Percentiles rank a stretch among this genome's conserved stretches.
phyloP scores from a whole-genome alignment of 2,329 filamentous ascomycete genomes.

The Arachnomyces sp. region DNA sequence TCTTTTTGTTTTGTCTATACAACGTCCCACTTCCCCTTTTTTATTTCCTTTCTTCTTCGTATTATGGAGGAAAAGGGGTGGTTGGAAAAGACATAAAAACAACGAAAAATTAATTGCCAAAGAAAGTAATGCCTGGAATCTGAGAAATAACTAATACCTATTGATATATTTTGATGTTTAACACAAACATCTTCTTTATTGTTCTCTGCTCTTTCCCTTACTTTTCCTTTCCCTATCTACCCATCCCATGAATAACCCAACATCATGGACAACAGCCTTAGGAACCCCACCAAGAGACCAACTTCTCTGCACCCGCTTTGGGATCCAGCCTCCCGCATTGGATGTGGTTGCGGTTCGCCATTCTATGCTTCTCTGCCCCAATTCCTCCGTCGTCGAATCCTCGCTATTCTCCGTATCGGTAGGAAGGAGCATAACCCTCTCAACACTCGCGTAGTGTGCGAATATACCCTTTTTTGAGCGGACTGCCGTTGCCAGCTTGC shows the following conservation, averaged over 20 bases:
- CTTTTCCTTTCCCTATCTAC: conserved; percentile 7
- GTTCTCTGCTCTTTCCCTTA: too few relatives aligned
- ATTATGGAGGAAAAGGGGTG: too few relatives aligned
- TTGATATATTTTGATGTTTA: too few relatives aligned
- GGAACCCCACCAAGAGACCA: conserved; percentile 31
- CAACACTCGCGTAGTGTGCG: conserved; percentile 29
- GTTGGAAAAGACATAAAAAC: too few relatives aligned
- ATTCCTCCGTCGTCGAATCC: neutral
- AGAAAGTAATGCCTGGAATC: too few relatives aligned
- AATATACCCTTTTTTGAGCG: conserved; percentile 22
- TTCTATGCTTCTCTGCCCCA: conserved; percentile 12
- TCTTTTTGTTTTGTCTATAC: too few relatives aligned
- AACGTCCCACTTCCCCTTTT: too few relatives aligned
- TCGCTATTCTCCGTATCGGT: neutral
- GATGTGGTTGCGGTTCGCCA: conserved; percentile 34
- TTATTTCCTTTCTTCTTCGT: too few relatives aligned
- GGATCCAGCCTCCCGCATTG: conserved; percentile 29
- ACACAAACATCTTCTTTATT: too few relatives aligned
- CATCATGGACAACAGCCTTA: conserved; percentile 30
- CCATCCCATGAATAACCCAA: conserved; percentile 33
- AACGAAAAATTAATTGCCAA: too few relatives aligned
- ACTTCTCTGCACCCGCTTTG: conserved; percentile 30
- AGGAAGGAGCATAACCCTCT: conserved; percentile 18
- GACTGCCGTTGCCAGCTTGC: too few relatives aligned
- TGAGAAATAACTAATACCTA: too few relatives aligned